Conservation (phyloP, 176 grass and related monocot genomes). For the Pontederia crassipes region DNA sequence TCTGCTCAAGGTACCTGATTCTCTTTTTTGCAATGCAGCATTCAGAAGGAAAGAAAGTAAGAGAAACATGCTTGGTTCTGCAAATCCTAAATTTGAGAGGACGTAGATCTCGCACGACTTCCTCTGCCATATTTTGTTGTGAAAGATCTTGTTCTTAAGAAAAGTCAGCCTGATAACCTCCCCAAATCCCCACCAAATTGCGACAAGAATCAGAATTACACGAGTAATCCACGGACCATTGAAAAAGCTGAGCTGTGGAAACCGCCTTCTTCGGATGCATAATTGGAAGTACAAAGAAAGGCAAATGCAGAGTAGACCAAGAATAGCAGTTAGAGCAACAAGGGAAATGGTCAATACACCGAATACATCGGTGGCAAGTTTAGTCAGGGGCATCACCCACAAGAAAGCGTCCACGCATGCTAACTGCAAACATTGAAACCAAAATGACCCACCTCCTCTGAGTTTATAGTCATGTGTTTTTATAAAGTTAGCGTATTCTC, state of each 20-base stretch:
- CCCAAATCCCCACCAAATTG: conserved; percentile 73
- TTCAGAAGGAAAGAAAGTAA: conserved; percentile 74
- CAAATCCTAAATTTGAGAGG: conserved; percentile 84
- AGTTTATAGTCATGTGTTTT: not conserved
- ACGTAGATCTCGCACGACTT: conserved; percentile 74
- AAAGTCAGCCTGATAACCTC: conserved; percentile 63
- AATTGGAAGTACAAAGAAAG: conserved; percentile 64
- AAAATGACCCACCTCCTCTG: not conserved
- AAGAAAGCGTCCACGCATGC: conserved; percentile 22
- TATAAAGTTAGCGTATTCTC: not conserved
- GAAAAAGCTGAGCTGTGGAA: conserved; percentile 70
- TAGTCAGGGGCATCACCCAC: conserved; percentile 57
- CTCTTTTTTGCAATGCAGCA: conserved; percentile 72
- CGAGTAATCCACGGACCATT: conserved; percentile 70
- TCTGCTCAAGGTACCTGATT: conserved; percentile 47
- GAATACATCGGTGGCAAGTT: conserved; percentile 52
- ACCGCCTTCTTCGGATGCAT: conserved; percentile 41
- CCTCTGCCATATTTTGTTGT: conserved; percentile 36
- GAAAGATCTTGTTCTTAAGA: conserved; percentile 40
- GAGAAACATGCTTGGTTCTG: conserved; percentile 82
- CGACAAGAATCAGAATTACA: conserved; percentile 46
- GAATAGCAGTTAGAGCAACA: conserved; percentile 39
- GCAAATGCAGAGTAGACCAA: conserved; percentile 61
- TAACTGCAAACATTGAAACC: conserved; percentile 11
- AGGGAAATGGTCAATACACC: conserved; percentile 87